Base-by-base conservation (phyloP, 805 yeast species). In the Suhomyces prunicola region DNA sequence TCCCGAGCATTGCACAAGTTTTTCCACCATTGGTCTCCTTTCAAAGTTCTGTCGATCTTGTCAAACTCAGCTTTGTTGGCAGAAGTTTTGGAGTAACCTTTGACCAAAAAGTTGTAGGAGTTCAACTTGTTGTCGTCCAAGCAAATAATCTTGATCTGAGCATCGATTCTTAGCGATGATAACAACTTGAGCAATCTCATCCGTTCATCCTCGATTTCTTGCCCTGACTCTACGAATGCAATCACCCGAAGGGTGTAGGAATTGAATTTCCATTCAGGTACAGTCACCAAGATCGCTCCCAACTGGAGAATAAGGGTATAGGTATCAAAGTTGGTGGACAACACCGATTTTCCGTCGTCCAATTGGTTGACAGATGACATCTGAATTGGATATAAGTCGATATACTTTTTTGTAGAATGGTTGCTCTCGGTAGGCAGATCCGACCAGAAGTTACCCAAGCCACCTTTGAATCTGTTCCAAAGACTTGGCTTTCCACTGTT, bases 361-460 rank as follows among this genome's bases (percentile, higher is more conserved):
- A 86, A 83, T 46, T 83, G 77, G 49, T 90, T 82, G 44, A 85
- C 84, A 0, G 96, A 93, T 3, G 96, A 86, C 97, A 94, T 94
- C 63, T 94, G 99, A 59, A 94, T 92, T 0, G 99, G 99, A 67
- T 96, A 94, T 39, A 94, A 71, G 67, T 94, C 99, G 62, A 94
- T 91, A 58, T 74, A 86, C 57, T 79, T 77, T 55, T 77, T 79
- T 1, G 23, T 33, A 17, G 5, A 12, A 19, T 7, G 10, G 13
- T 5, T 54, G 49, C 23, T 48, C 41, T 26, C 36, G 29, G 40
- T 49, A 15, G 33, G 36, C 17, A 33, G 19, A 12, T 52, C 55
- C 3, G 27, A 39, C 27, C 44, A 45, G 24, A 53, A 53, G 12
- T 31, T 40, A 12, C 40, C 26, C 13, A 13, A 15, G 15, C 46